Conservation (phyloP, 1,284 basidiomycete species). For the Dichomitus squalens region DNA sequence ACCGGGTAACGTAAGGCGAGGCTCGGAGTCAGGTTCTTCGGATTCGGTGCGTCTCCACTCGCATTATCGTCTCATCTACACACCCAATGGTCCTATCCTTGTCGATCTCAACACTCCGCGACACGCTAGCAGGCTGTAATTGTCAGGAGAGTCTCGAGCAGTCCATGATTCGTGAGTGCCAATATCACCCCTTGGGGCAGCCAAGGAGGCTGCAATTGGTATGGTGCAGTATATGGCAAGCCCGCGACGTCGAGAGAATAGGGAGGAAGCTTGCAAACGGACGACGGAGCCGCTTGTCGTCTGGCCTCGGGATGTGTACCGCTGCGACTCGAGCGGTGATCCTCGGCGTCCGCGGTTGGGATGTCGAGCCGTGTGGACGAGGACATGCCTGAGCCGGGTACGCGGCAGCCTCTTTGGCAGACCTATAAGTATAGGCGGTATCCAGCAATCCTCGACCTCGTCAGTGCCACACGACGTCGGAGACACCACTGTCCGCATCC, state of each 20-base stretch:
- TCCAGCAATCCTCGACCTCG: not conserved
- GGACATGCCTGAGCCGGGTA: conserved; percentile 11
- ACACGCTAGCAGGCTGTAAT: not conserved
- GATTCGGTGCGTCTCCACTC: not conserved
- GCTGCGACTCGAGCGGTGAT: conserved; percentile 13
- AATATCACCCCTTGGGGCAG: not conserved
- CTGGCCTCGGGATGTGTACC: not conserved
- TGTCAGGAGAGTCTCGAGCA: not conserved
- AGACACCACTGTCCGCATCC: not conserved
- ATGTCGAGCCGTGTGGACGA: conserved; percentile 10
- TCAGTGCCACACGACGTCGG: not conserved
- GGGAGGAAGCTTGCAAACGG: not conserved
- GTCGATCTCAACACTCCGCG: not conserved
- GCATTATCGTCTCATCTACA: conserved; percentile 2
- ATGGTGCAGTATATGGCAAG: not conserved
- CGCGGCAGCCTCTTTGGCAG: conserved; percentile 10
- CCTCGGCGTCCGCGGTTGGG: conserved; percentile 24
- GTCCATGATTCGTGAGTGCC: not conserved
- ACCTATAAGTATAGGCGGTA: conserved; percentile 14
- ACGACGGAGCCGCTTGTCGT: not conserved
- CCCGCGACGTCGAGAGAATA: not conserved
- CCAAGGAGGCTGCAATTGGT: not conserved
- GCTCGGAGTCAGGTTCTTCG: not conserved
- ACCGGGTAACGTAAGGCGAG: not conserved
- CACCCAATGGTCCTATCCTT: not conserved